Base-by-base conservation (phyloP, 1,284 basidiomycete species). In the Heterobasidion irregulare region DNA sequence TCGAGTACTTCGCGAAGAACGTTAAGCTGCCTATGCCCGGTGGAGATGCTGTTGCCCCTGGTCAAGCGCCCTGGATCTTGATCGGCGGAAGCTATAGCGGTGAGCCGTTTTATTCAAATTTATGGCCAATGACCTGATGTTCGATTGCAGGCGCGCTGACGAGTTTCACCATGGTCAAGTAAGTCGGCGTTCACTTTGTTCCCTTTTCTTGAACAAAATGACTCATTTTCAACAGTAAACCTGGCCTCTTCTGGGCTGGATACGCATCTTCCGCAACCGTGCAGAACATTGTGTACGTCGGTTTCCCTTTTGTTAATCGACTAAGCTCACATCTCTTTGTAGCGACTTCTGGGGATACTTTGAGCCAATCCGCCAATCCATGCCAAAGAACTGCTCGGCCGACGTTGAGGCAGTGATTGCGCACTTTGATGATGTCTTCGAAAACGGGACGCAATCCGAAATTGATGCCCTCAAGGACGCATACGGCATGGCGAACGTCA, bases 201-300 rank as follows among this genome's bases (percentile, higher is more conserved):
- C 5, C 26, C 26, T 26, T 26, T 26, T 26, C 26, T 26, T 26
- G 26, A 26, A 5, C 26, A 26, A 2, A 26, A 26, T 26, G 26
- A 26, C 26, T n/a, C n/a, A n/a, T 41, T 41, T 41, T 41, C 38
- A 10, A 26, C n/a, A 41, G 38, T n/a, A 79, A 84, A 65, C 84
- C 84, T 0, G 78, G 73, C 16, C 63, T 86, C 15, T 89, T 90
- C 68, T 76, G 71, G 56, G 84, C 84, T 6, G 85, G 78, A 6
- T 87, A 87, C 63, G 78, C 81, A 2, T 87, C 86, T 2, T 89
- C 86, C 15, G 86, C 71, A 6, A 84, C 87, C n/a, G 86, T 88
- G 1, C 73, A 89, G 68, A 80, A 83, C 3, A 85, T 84, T 57
- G 66, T 75, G 80, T 83, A 58, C 52, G 75, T 67, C 36, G 33